Base-by-base conservation (phyloP, 169 alveolate genomes). In the Amoebophrya sp. region DNA sequence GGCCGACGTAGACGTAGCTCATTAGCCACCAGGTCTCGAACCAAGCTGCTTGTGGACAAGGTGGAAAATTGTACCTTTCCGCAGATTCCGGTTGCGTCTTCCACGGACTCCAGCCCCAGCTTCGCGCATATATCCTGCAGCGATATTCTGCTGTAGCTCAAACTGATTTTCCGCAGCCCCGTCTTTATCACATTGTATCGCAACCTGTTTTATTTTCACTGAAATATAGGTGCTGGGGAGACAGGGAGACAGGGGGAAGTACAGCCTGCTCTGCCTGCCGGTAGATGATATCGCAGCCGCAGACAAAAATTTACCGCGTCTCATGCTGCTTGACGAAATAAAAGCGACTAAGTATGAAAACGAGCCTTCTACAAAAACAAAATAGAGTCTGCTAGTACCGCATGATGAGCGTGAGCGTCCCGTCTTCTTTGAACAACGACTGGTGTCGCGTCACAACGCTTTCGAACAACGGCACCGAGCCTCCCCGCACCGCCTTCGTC, bases 171-270 rank as follows among this genome's bases (percentile, higher is more conserved):
- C 90, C 97, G 95, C 42, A 97, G 93, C n/a, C 98, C 98, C 40
- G 98, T 96, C 93, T 97, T 96, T 70, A 97, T 96, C 48, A 97
- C 99, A 90, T 97, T 97, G 94, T 97, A 98, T 78, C 97, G 95
- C 48, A 97, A 95, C 91, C 99, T 93, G 89, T 95, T n/a, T n/a
- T n/a, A n/a, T n/a, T n/a, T n/a, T n/a, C n/a, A n/a, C n/a, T n/a
- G n/a, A n/a, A n/a, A n/a, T n/a, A n/a, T n/a, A n/a, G n/a, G n/a
- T n/a, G n/a, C n/a, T n/a, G n/a, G n/a, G n/a, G n/a, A n/a, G n/a
- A n/a, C n/a, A n/a, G n/a, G n/a, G n/a, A n/a, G n/a, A n/a, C n/a
- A n/a, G n/a, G n/a, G n/a, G n/a, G n/a, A n/a, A n/a, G n/a, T n/a
- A n/a, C n/a, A n/a, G n/a, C n/a, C n/a, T n/a, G n/a, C n/a, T n/a